Percentiles rank a stretch among this genome's conserved stretches.
Conservation (phyloP, 257 asterid genomes). For the Ajuga chamaepitys region DNA sequence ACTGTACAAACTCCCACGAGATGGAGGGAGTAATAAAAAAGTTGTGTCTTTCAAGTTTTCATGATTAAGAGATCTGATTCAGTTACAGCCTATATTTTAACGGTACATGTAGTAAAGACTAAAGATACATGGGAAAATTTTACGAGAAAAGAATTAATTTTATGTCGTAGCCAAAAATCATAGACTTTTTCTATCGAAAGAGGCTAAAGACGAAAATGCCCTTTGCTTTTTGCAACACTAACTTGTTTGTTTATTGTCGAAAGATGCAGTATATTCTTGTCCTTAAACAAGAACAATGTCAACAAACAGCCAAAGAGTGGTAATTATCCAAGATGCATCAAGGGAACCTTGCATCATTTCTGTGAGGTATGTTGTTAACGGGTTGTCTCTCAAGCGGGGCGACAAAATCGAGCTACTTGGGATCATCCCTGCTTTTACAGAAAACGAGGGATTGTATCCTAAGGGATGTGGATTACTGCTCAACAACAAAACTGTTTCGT, state of each 20-base stretch:
- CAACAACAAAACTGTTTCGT: conserved; percentile 9
- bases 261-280: conserved; percentile 2
- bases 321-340: conserved; percentile 48
- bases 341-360: conserved; percentile 11
- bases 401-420: conserved; percentile 35
- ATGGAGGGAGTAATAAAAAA: too few relatives aligned
- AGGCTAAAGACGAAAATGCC: too few relatives aligned
- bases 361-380: conserved; percentile 14
- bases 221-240: not conserved
- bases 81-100: too few relatives aligned
- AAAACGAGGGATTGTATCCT: not conserved
- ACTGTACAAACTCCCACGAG: too few relatives aligned
- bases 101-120: too few relatives aligned
- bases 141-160: too few relatives aligned
- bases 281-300: conserved; percentile 14
- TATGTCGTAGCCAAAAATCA: too few relatives aligned
- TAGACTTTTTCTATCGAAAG: too few relatives aligned
- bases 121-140: too few relatives aligned
- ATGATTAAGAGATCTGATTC: too few relatives aligned
- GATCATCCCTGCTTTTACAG: conserved; percentile 25
- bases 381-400: conserved; percentile 23
- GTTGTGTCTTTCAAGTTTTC: too few relatives aligned
- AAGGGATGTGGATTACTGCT: conserved; percentile 14
- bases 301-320: conserved; percentile 21
- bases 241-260: not conserved